Evolutionary conservation across 495 filamentous ascomycete species (phyloP).

Genomic region (Entonaema liquescens): DNA sequence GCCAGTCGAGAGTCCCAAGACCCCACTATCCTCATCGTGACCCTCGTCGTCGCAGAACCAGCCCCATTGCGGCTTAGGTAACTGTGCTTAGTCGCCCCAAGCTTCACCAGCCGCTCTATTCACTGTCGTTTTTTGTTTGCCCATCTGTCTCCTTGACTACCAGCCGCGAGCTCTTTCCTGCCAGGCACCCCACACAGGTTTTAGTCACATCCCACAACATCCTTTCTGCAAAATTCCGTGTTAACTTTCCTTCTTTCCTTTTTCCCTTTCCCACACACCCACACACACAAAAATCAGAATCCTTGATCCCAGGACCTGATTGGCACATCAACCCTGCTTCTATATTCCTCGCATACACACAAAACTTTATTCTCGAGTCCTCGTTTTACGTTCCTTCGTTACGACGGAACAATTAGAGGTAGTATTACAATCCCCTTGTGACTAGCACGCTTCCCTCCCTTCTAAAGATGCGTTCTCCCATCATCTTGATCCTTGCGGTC

Average conservation of each 20-base stretch:
- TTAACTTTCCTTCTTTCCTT: background rate
- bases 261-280: background rate
- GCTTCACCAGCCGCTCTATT: background rate
- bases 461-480: constrained; percentile 26
- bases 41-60: background rate
- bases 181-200: background rate
- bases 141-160: background rate
- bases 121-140: background rate
- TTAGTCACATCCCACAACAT: background rate
- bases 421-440: background rate
- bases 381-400: background rate
- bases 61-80: background rate
- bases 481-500: constrained; percentile 22
- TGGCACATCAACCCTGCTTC: background rate
- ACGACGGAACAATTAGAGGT: background rate
- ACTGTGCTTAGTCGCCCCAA: background rate
- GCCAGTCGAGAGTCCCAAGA: background rate
- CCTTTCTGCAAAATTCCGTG: background rate
- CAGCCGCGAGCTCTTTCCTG: background rate
- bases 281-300: background rate
- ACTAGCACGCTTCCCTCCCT: background rate
- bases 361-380: background rate
- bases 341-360: background rate
- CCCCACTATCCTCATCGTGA: background rate
- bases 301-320: background rate